Conservation (phyloP, 116 monocot species). For the Dioscorea cayenensis region DNA sequence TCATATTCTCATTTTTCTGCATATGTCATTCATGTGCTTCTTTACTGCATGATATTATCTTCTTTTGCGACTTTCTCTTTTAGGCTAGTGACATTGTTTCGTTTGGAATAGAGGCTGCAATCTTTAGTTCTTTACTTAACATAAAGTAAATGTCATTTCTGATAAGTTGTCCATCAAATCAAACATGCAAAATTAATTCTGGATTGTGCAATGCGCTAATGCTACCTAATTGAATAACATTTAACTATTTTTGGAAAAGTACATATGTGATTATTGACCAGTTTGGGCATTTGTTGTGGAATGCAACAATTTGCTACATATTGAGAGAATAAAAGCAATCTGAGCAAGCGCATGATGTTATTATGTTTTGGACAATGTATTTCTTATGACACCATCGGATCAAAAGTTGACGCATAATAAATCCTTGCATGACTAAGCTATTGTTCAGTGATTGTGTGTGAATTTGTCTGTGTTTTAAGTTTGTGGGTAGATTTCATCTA, state of each 20-base stretch:
- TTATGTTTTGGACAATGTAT: no score
- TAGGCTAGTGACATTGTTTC: no score
- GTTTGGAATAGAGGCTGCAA: no score
- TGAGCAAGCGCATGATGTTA: not conserved
- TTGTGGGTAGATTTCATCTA: not conserved
- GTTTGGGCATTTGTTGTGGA: no score
- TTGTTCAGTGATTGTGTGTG: not conserved
- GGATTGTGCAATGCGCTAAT: no score
- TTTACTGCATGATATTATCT: not conserved
- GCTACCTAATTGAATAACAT: no score
- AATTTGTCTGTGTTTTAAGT: not conserved
- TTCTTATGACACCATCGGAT: not conserved
- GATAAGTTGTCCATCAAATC: no score
- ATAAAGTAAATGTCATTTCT: no score
- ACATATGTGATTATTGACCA: not conserved
- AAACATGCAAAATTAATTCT: no score
- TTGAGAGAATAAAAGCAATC: not conserved
- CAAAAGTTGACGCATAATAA: not conserved
- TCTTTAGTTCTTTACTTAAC: no score
- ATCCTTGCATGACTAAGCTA: not conserved
- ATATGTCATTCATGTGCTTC: not conserved
- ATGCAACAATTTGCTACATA: not conserved
- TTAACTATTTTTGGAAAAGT: not conserved
- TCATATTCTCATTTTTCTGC: not conserved
- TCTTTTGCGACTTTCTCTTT: no score